A percentile compares a stretch with the other conserved stretches of the same genome.
These are phyloP conservation scores for Musa schizocarpa DNA, from an alignment of 176 grass and related monocot species.

Conservation along the genomic window DNA sequence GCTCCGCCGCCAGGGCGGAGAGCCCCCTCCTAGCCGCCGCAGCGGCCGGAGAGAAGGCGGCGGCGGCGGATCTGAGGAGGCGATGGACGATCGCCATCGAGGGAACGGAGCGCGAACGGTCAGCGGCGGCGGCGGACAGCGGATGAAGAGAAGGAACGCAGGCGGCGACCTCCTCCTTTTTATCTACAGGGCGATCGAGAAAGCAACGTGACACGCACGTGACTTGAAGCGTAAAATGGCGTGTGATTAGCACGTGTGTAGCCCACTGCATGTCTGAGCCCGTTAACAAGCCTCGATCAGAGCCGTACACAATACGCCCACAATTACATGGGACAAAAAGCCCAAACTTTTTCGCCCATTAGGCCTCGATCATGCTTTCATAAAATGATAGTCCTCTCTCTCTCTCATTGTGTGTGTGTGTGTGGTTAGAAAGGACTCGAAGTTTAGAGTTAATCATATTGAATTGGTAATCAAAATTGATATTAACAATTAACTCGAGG, in stretches of 20 bases:
- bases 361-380: too few relatives aligned
- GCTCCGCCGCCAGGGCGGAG: slow-evolving; percentile 1
- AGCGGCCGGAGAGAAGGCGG: not conserved
- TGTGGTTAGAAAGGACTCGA: too few relatives aligned
- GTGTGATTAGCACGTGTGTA: not conserved
- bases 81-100: slow-evolving; percentile 6
- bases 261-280: not conserved
- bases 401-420: too few relatives aligned
- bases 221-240: not conserved
- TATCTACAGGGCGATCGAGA: not conserved
- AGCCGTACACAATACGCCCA: too few relatives aligned
- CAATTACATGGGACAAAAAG: too few relatives aligned
- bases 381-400: too few relatives aligned
- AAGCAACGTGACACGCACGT: not conserved
- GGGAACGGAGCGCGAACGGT: not conserved
- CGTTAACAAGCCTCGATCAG: too few relatives aligned
- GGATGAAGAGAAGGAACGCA: not conserved
- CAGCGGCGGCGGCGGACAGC: not conserved
- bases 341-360: too few relatives aligned
- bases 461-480: too few relatives aligned
- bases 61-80: slow-evolving; percentile 1
- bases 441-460: too few relatives aligned
- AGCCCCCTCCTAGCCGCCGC: not conserved
- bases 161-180: not conserved
- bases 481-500: too few relatives aligned